These are phyloP conservation scores for Cadophora malorum DNA, from an alignment of 2,329 filamentous ascomycete genomes.

Conservation along the genomic window DNA sequence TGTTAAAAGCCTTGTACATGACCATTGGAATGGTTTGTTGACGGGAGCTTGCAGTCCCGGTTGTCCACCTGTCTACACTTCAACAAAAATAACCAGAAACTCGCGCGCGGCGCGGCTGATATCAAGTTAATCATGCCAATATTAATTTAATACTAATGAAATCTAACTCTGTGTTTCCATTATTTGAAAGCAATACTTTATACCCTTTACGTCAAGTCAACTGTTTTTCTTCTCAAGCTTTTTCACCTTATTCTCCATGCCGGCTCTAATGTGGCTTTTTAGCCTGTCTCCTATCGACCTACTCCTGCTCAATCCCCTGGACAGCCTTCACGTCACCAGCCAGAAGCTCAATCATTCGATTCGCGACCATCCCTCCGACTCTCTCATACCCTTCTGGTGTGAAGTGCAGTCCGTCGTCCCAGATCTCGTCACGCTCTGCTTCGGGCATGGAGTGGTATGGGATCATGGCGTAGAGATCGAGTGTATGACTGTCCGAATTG, in stretches of 20 bases:
- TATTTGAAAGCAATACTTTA: background rate
- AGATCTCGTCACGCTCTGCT: conserved; percentile 56
- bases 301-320: background rate
- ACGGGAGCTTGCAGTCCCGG: too few species aligned
- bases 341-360: conserved; percentile 57
- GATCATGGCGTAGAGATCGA: conserved; percentile 61
- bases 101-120: too few species aligned
- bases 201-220: background rate
- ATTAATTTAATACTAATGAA: too few species aligned
- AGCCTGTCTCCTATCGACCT: background rate
- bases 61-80: too few species aligned
- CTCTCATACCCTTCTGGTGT: conserved; percentile 64
- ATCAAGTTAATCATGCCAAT: too few species aligned
- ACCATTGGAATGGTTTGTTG: too few species aligned
- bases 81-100: too few species aligned
- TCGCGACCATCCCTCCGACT: conserved; percentile 64
- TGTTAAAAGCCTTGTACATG: too few species aligned
- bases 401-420: conserved; percentile 69
- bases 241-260: too few species aligned
- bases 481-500: conserved; percentile 42
- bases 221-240: background rate
- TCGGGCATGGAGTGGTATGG: conserved; percentile 59
- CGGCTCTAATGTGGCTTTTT: too few species aligned
- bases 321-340: background rate
- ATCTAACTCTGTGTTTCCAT: background rate